Conservation (phyloP, 345 rosid genomes). For the Gossypium stocksii region DNA sequence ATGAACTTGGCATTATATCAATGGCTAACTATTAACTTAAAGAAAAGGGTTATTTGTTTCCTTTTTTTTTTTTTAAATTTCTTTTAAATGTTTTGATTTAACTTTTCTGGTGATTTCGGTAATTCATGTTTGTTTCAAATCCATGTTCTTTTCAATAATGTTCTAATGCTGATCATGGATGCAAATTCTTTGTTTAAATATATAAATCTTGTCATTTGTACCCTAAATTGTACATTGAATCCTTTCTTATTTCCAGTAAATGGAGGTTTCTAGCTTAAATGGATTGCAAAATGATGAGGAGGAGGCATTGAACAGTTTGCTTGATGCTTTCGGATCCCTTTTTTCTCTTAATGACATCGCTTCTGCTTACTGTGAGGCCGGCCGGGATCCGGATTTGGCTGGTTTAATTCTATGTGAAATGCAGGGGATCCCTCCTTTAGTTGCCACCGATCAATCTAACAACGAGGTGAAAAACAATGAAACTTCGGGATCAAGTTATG, state of each 20-base stretch:
- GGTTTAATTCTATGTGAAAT: constrained; percentile 4
- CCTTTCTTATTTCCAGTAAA: constrained; percentile 9
- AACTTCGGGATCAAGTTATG: constrained; percentile 14
- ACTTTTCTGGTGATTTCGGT: background rate
- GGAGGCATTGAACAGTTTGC: constrained; percentile 34
- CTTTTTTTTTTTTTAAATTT: background rate
- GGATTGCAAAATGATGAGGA: constrained; percentile 30
- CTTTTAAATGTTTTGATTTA: background rate
- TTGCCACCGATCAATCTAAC: constrained; percentile 12
- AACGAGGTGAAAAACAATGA: background rate
- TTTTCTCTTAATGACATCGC: constrained; percentile 41
- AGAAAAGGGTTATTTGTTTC: background rate
- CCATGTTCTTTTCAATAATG: no score
- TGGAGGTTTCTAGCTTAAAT: constrained; percentile 37
- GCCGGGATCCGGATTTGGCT: constrained; percentile 29
- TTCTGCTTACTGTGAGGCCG: constrained; percentile 38
- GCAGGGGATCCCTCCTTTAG: constrained; percentile 19
- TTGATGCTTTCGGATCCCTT: constrained; percentile 13
- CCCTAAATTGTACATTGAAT: background rate
- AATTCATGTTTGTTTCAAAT: no score
- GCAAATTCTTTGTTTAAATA: no score
- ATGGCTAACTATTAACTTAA: background rate
- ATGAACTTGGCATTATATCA: background rate
- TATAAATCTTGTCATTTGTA: no score
- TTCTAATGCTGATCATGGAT: no score